Evolutionary conservation across 2,329 filamentous ascomycete genomes (phyloP).

Genomic region (Penicillium corylophilum): DNA sequence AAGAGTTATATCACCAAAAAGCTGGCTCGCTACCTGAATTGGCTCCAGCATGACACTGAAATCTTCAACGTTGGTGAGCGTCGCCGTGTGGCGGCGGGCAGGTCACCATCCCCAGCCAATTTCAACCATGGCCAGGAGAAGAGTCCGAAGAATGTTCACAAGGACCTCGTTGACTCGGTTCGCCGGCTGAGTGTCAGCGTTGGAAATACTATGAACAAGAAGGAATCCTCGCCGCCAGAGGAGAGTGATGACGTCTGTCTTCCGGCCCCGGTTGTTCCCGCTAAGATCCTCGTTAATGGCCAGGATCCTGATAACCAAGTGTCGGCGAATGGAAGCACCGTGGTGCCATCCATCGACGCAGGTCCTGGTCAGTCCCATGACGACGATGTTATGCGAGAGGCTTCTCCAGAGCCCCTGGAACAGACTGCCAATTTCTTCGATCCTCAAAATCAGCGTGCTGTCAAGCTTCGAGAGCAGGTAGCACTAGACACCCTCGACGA

Average conservation of each 20-base stretch:
- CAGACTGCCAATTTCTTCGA: slow-evolving; percentile 95
- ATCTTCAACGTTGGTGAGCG: slow-evolving; percentile 98
- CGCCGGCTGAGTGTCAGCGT: slow-evolving; percentile 44
- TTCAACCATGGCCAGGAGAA: slow-evolving; percentile 14
- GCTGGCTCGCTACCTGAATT: slow-evolving; percentile 88
- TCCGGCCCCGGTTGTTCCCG: slow-evolving; percentile 43
- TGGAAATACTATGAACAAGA: slow-evolving; percentile 23
- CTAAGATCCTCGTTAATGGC: slow-evolving; percentile 61
- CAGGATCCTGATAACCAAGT: slow-evolving; percentile 39
- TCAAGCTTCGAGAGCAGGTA: slow-evolving; percentile 83
- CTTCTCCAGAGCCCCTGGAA: slow-evolving; percentile 62
- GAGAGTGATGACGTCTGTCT: slow-evolving; percentile 33
- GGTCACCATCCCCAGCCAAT: slow-evolving; percentile 35
- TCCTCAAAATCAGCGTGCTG: slow-evolving; percentile 77
- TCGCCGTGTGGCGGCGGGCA: slow-evolving; percentile 70
- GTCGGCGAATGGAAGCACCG: slow-evolving; percentile 22
- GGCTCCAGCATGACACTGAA: slow-evolving; percentile 91
- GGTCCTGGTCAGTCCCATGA: slow-evolving; percentile 17
- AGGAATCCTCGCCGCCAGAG: slow-evolving; percentile 24
- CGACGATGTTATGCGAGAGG: slow-evolving; percentile 24
- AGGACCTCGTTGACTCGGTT: slow-evolving; percentile 45
- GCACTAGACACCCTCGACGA: slow-evolving; percentile 92
- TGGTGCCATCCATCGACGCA: slow-evolving; percentile 28
- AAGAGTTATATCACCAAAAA: slow-evolving; percentile 99
- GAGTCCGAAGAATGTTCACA: slow-evolving; percentile 36